A percentile compares a stretch with the other conserved stretches of the same genome.
These are phyloP conservation scores for Grigorovia humatica DNA, from an alignment of 805 yeast species.

Conservation along the genomic window DNA sequence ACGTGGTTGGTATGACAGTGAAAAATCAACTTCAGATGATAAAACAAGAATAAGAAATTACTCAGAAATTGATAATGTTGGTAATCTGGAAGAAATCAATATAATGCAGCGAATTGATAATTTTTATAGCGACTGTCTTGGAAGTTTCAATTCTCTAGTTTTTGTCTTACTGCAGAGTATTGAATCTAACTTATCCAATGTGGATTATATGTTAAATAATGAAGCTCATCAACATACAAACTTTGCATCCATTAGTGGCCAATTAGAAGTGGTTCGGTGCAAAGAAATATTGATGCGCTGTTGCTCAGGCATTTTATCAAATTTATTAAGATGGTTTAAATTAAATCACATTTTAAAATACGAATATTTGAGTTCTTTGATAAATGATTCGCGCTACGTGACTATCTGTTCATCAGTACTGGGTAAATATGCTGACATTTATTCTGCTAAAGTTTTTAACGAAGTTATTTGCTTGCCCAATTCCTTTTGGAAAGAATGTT, in stretches of 20 bases:
- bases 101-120: conserved; percentile 45
- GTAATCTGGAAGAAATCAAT: conserved; percentile 21
- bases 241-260: conserved; percentile 9
- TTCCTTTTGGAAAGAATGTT: conserved; percentile 24
- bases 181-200: conserved; percentile 36
- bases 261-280: conserved; percentile 46
- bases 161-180: conserved; percentile 55
- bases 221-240: conserved; percentile 2
- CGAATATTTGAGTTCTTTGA: conserved; percentile 58
- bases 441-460: conserved; percentile 26
- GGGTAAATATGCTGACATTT: conserved; percentile 19
- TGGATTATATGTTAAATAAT: conserved; percentile 12
- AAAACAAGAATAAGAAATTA: background rate
- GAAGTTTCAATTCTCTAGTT: conserved; percentile 52
- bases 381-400: conserved; percentile 63
- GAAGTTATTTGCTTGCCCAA: conserved; percentile 12
- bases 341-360: conserved; percentile 66
- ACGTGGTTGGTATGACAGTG: conserved; percentile 41
- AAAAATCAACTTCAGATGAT: background rate
- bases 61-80: background rate
- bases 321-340: conserved; percentile 69
- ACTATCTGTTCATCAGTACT: conserved; percentile 19
- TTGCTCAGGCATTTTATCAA: conserved; percentile 40
- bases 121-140: conserved; percentile 44
- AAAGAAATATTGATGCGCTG: conserved; percentile 56